Evolutionary conservation across 352 stramenopile species (phyloP).

Genomic region (Globisporangium ultimum): DNA sequence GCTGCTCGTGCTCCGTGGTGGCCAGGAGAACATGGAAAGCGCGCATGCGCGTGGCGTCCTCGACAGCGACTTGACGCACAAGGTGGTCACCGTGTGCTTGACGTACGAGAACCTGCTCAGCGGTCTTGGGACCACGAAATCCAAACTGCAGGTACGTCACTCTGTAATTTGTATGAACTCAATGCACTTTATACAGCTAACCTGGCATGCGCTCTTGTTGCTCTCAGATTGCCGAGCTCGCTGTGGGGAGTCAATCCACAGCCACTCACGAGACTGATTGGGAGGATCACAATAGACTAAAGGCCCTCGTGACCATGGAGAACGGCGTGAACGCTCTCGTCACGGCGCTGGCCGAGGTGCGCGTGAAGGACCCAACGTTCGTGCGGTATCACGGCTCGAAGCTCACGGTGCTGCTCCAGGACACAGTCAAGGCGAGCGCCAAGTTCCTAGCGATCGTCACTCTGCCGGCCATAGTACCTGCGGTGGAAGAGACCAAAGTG

Average conservation of each 20-base stretch:
- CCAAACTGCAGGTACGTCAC: slow-evolving; percentile 46
- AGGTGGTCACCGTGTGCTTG: slow-evolving; percentile 62
- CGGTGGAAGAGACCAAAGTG: slow-evolving; percentile 12
- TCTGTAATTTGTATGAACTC: not conserved
- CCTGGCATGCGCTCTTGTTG: not conserved
- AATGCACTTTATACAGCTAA: not conserved
- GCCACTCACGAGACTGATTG: slow-evolving; percentile 10
- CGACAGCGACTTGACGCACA: slow-evolving; percentile 45
- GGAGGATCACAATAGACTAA: slow-evolving; percentile 33
- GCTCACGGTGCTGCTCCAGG: slow-evolving; percentile 72
- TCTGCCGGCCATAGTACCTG: slow-evolving; percentile 22
- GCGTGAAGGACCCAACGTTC: slow-evolving; percentile 43
- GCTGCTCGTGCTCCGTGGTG: slow-evolving; percentile 51
- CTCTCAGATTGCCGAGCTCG: slow-evolving; percentile 50
- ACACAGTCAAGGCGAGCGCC: slow-evolving; percentile 56
- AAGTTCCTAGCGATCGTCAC: slow-evolving; percentile 51
- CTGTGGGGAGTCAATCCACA: slow-evolving; percentile 27
- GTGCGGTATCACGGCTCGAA: slow-evolving; percentile 80
- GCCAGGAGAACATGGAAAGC: slow-evolving; percentile 38
- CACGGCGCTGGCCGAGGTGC: slow-evolving; percentile 50
- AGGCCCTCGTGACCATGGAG: slow-evolving; percentile 50
- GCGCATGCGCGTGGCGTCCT: slow-evolving; percentile 19
- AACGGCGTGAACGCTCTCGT: slow-evolving; percentile 56
- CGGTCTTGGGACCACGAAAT: slow-evolving; percentile 25
- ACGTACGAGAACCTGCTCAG: slow-evolving; percentile 52